Evolutionary conservation across 2,329 filamentous ascomycete genomes (phyloP), one percentile per base, ranked within the genome.

Genomic region (Alternaria sp.): DNA sequence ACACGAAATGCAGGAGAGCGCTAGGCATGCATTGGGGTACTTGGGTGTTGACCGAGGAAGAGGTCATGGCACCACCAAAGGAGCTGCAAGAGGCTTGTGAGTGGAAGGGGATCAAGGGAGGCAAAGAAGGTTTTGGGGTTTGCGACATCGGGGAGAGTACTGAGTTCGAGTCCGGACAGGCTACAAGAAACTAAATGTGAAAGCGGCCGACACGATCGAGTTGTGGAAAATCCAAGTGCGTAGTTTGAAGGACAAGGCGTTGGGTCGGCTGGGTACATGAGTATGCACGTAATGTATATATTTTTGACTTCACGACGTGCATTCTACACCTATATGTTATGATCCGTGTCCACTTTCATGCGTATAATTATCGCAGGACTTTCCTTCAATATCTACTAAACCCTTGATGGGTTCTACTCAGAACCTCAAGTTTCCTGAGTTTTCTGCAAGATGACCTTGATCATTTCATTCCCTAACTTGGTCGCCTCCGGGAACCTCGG

Each of bases 401-500:
- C 36, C 12, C 15, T 36, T 13, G 9, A 25, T 40, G 30, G 13
- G 23, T 40, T 40, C 13, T 52, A 23, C 13, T 21, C 11, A 52
- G 5, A 36, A 23, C 21, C 21, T 59, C 30, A 69, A 12, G 49
- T 40, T 52, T 71, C 68, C 55, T 68, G 74, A 46, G 90, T 91
- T 79, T 93, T 95, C 82, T 95, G 92, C 70, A 97, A 82, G 73
- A 99, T 96, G 47, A 93, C 96, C 84, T 91, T 93, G 81, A 99
- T 96, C 96, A 99, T 99, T 78, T 94, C 91, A 77, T 97, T 97
- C 3, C 96, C 96, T 40, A 99, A 84, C 72, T 90, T 89, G 56
- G 90, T 93, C 6, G 96, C 96, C 77, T 96, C 94, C 1, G 89
- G 88, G 76, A 99, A 97, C 30, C 95, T 85, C 3, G 93, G 93